Evolutionary conservation across 1,284 basidiomycete genomes (phyloP).

Genomic region (Apiotrichum montevideense): DNA sequence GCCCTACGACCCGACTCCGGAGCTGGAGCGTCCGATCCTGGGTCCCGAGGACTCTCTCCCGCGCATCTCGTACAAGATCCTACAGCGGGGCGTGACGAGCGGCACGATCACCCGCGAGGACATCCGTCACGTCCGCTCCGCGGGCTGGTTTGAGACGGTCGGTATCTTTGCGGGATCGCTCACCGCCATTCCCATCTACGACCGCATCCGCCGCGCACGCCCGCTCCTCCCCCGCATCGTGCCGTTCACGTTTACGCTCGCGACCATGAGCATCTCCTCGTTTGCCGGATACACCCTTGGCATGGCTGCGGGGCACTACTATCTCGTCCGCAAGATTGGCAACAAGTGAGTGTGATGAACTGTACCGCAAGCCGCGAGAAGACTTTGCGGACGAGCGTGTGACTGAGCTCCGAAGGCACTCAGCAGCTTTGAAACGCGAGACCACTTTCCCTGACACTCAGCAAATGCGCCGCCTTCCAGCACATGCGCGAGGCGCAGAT

Average conservation of each 20-base stretch:
- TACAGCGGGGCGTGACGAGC: background rate
- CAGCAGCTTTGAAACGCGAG: no score
- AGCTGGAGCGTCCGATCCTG: background rate
- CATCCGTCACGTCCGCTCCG: slow-evolving; percentile 28
- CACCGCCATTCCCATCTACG: slow-evolving; percentile 20
- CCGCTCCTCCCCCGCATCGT: background rate
- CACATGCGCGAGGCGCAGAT: background rate
- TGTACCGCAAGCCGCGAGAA: no score
- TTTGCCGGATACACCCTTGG: background rate
- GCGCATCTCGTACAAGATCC: background rate
- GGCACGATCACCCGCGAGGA: slow-evolving; percentile 33
- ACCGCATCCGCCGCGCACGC: slow-evolving; percentile 5
- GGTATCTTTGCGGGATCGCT: slow-evolving; percentile 11
- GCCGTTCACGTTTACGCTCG: background rate
- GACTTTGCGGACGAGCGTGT: no score
- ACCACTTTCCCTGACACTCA: background rate
- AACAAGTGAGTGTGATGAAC: no score
- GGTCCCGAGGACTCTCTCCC: background rate
- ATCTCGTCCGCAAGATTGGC: no score
- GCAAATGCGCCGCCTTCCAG: background rate
- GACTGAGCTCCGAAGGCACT: no score
- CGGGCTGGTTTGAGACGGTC: slow-evolving; percentile 22
- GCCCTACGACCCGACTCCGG: background rate
- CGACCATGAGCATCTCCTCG: background rate
- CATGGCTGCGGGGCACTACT: no score